A percentile compares a stretch with the other conserved stretches of the same genome.
Evolutionary conservation across 2,329 filamentous ascomycete species (phyloP).

Genomic region (Fusarium secorum): DNA sequence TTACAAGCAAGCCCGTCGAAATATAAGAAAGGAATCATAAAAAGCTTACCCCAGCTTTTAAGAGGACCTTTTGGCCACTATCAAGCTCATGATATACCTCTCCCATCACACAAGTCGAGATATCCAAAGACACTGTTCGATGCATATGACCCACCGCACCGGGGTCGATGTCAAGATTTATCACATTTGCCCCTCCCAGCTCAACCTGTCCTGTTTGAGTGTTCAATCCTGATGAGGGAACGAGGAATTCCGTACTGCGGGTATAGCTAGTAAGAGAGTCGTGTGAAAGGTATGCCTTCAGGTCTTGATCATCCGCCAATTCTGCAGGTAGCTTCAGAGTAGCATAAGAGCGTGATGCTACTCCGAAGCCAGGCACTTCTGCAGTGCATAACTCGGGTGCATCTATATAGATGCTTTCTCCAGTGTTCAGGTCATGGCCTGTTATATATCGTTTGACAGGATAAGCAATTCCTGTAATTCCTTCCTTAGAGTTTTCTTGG

Average conservation of each 20-base stretch:
- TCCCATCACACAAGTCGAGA: slow-evolving; percentile 12
- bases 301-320: neutral
- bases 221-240: neutral
- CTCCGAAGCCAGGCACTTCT: slow-evolving; percentile 1
- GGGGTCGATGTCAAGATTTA: slow-evolving; percentile 10
- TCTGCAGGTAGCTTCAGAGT: neutral
- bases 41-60: slow-evolving; percentile 3
- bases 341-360: slow-evolving; percentile 9
- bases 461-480: neutral
- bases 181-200: slow-evolving; percentile 7
- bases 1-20: neutral
- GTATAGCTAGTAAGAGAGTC: neutral
- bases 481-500: neutral
- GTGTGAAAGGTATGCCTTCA: neutral
- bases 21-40: neutral
- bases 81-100: slow-evolving; percentile 15
- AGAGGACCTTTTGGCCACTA: slow-evolving; percentile 8
- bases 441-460: slow-evolving; percentile 8
- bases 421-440: neutral
- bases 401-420: slow-evolving; percentile 1
- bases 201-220: neutral
- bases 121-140: slow-evolving; percentile 11
- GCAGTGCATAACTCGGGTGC: neutral
- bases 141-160: slow-evolving; percentile 10
- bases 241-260: neutral